Percentiles rank a stretch among this genome's conserved stretches.
Conservation (phyloP, 2,329 filamentous ascomycete species). For the Trichoderma koningiopsis region DNA sequence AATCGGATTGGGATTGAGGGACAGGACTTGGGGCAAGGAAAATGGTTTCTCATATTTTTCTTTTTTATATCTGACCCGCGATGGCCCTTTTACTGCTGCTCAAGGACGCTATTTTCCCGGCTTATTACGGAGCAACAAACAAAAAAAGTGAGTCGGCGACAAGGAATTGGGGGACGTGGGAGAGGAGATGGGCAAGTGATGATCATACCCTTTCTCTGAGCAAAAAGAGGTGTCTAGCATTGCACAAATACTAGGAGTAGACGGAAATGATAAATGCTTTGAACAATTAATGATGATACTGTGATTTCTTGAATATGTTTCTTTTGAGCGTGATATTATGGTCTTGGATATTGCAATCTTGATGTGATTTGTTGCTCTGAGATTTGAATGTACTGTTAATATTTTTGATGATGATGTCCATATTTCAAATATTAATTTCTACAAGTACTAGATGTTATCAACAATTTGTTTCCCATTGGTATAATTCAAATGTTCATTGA, state of each 20-base stretch:
- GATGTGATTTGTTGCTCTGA: too few species aligned
- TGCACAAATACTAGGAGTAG: conserved; percentile 41
- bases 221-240: conserved; percentile 39
- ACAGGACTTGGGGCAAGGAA: not conserved
- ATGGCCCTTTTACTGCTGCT: conserved; percentile 22
- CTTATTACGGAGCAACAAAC: conserved; percentile 20
- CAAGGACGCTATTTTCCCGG: conserved; percentile 27
- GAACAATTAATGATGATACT: conserved; percentile 24
- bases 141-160: conserved; percentile 27
- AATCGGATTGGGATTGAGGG: not conserved
- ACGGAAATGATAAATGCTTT: conserved; percentile 41
- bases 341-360: too few species aligned
- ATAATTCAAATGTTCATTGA: too few species aligned
- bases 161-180: conserved; percentile 23
- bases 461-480: too few species aligned
- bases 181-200: conserved; percentile 27
- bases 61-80: conserved; percentile 1
- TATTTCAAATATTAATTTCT: too few species aligned
- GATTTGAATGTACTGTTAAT: too few species aligned
- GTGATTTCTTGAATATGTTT: not conserved
- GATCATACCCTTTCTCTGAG: conserved; percentile 34
- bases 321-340: not conserved
- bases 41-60: not conserved
- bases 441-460: too few species aligned
- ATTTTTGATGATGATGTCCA: too few species aligned